Conservation (phyloP, 2,329 filamentous ascomycete genomes). For the Cladosporium sphaerospermum region DNA sequence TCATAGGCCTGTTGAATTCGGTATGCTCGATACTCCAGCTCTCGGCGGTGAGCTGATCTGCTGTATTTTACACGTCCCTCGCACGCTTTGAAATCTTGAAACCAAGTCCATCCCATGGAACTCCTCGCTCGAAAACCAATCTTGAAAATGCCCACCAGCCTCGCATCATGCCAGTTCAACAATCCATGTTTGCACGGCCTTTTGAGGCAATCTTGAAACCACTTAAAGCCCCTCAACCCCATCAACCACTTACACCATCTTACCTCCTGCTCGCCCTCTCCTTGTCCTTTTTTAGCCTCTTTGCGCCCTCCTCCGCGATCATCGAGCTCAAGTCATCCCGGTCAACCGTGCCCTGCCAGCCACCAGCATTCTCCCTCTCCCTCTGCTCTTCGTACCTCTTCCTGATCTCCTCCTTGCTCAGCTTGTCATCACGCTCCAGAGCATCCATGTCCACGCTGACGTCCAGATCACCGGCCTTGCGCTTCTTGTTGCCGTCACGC, state of each 20-base stretch:
- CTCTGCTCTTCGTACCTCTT: conserved; percentile 70
- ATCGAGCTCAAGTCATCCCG: conserved; percentile 92
- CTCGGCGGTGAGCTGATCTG: neutral
- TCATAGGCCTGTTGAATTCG: conserved; percentile 1
- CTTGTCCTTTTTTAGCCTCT: conserved; percentile 81
- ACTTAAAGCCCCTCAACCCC: neutral
- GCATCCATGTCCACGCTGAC: conserved; percentile 84
- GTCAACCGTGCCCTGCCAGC: conserved; percentile 63
- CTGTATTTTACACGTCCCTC: neutral
- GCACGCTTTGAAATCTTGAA: neutral
- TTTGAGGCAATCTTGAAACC: neutral
- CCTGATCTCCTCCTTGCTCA: conserved; percentile 78
- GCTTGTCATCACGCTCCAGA: conserved; percentile 64
- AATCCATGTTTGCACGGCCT: too few species aligned
- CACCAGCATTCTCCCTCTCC: conserved; percentile 51
- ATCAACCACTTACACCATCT: neutral
- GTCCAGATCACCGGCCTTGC: conserved; percentile 88
- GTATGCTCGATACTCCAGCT: neutral
- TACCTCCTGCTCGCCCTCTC: conserved; percentile 56
- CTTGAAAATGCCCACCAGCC: too few species aligned
- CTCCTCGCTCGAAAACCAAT: conserved; percentile 5
- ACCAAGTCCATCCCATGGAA: neutral
- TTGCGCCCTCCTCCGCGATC: conserved; percentile 89
- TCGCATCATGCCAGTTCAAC: too few species aligned
- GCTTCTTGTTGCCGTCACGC: conserved; percentile 73